Base-by-base conservation (phyloP, 306 rosid species). In the Medicago arabica region DNA sequence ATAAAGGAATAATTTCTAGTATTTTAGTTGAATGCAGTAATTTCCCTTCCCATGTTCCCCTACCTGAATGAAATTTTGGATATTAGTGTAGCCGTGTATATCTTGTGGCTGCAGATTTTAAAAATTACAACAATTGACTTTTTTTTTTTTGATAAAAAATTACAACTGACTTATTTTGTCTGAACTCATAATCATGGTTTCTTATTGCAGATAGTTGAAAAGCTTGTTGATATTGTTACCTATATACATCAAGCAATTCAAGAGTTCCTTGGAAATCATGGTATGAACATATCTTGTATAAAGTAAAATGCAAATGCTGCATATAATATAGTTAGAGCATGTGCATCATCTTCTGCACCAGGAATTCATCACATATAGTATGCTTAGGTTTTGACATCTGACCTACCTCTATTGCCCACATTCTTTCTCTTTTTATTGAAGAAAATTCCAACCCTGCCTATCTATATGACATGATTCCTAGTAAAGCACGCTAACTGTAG, bases 181-280 rank as follows among this genome's bases (percentile, higher is more conserved):
- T 31, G 41, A 61, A 31, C 67, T 61, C 44, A 61, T 9, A 65
- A 75, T 72, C 75, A 53, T 15, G 71, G 78, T 80, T 79, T 78
- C 69, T 83, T 58, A 77, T 62, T 86, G 88, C 97, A 96, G 99
- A 86, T 96, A 70, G 98, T 90, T 75, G 95, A 87, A 82, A 96
- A 92, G 84, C 96, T 96, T 34, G 93, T 90, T 12, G 88, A 84
- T 55, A 78, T 89, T 68, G 88, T 90, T 68, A 62, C 84, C 81
- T 79, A 80, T 79, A 87, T 84, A 75, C 89, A 90, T 81, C 93
- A 88, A 87, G 85, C 91, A 65, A 84, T 92, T 18, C 23, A 10
- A 34, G 93, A 89, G 85, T 72, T 85, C 75, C 93, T 90, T 74
- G 97, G 89, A 71, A 81, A 85, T 73, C 60, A 85, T 68, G 96